Conservation (phyloP, 1,284 basidiomycete species). For the Papiliotrema laurentii region DNA sequence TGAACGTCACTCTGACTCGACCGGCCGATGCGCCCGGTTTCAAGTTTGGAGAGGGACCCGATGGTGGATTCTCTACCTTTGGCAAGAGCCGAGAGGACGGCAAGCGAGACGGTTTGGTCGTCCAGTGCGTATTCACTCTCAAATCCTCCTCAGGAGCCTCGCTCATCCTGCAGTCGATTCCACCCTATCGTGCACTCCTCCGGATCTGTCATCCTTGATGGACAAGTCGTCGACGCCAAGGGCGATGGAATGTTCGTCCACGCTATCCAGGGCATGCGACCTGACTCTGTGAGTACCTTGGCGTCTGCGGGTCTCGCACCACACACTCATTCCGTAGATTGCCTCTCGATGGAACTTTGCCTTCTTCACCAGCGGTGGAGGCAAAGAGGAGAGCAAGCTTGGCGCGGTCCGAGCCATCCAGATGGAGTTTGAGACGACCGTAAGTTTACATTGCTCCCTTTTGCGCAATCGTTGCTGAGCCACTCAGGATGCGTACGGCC, state of each 20-base stretch:
- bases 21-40: conserved; percentile 73
- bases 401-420: conserved; percentile 80
- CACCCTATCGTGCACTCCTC: conserved; percentile 68
- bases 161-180: conserved; percentile 70
- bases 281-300: conserved; percentile 61
- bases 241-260: conserved; percentile 91
- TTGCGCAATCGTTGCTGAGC: neutral
- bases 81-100: conserved; percentile 57
- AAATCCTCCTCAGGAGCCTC: too few species aligned
- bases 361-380: conserved; percentile 65
- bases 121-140: conserved; percentile 65
- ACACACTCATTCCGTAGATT: conserved; percentile 45
- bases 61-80: conserved; percentile 88
- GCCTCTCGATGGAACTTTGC: conserved; percentile 95
- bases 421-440: conserved; percentile 92
- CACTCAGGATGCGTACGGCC: conserved; percentile 61
- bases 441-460: conserved; percentile 17
- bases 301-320: neutral
- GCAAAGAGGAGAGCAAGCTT: conserved; percentile 53
- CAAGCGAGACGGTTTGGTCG: conserved; percentile 76
- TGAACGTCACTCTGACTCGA: conserved; percentile 69
- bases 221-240: conserved; percentile 60
- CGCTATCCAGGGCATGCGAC: conserved; percentile 97
- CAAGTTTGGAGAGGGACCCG: conserved; percentile 83
- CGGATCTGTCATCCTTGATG: conserved; percentile 70